These are phyloP conservation scores for Limonium bicolor DNA, from an alignment of 148 eudicot genomes.

Conservation along the genomic window DNA sequence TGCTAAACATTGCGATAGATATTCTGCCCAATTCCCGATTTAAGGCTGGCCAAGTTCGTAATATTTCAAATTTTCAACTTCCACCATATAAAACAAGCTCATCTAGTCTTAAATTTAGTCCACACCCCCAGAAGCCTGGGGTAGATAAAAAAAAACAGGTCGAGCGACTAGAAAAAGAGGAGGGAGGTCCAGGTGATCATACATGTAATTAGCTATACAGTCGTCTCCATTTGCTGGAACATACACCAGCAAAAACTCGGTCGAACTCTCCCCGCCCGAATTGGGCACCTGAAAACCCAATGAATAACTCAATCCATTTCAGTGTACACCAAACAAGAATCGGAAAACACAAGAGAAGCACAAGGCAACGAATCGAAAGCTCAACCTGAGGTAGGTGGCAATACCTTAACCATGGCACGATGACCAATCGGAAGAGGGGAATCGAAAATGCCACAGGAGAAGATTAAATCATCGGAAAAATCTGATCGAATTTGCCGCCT, in stretches of 20 bases:
- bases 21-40: too few species aligned
- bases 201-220: conserved; percentile 5
- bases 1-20: too few species aligned
- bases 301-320: too few species aligned
- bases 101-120: too few species aligned
- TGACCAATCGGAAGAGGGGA: conserved; percentile 6
- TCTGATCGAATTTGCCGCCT: conserved; percentile 1
- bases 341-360: too few species aligned
- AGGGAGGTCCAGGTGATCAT: background rate
- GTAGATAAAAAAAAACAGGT: too few species aligned
- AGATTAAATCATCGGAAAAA: conserved; percentile 2
- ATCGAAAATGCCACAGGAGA: conserved; percentile 5
- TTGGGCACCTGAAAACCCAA: conserved; percentile 2
- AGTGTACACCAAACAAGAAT: background rate
- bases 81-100: too few species aligned
- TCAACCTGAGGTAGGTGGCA: background rate
- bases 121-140: too few species aligned
- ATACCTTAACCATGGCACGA: conserved; percentile 4
- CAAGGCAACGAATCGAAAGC: background rate
- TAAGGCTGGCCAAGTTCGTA: too few species aligned
- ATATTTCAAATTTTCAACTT: too few species aligned
- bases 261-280: conserved; percentile 3
- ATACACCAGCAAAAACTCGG: conserved; percentile 1
- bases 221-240: background rate
- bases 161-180: conserved; percentile 1